phyloP scores from a whole-genome alignment of 805 yeast genomes.

The Lipomyces yamadae region DNA sequence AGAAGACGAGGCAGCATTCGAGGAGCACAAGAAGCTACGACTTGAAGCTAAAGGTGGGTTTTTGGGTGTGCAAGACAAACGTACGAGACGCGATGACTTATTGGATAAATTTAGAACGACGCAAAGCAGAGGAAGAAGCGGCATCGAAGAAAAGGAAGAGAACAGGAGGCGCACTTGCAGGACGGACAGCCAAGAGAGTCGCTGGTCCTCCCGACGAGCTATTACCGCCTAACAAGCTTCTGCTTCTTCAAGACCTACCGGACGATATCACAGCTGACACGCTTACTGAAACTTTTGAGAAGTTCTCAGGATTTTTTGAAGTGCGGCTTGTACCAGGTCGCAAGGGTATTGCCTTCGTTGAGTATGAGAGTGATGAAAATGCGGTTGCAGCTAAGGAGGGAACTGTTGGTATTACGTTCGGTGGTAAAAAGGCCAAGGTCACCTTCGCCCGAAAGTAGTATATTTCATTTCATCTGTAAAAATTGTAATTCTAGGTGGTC shows the following conservation, averaged over 20 bases:
- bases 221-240: slow-evolving; percentile 69
- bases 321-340: slow-evolving; percentile 69
- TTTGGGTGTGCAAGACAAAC: background rate
- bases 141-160: slow-evolving; percentile 33
- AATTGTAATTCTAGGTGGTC: background rate
- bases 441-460: slow-evolving; percentile 46
- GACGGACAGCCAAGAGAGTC: slow-evolving; percentile 31
- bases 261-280: slow-evolving; percentile 48
- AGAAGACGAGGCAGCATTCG: slow-evolving; percentile 39
- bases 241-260: slow-evolving; percentile 72
- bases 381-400: slow-evolving; percentile 54
- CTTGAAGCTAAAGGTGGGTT: slow-evolving; percentile 31
- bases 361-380: slow-evolving; percentile 61
- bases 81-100: background rate
- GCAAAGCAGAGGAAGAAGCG: slow-evolving; percentile 31
- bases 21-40: slow-evolving; percentile 37
- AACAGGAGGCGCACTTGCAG: slow-evolving; percentile 32
- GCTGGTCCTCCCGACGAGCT: slow-evolving; percentile 37
- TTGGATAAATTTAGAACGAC: slow-evolving; percentile 14
- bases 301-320: slow-evolving; percentile 65
- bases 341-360: slow-evolving; percentile 74
- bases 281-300: slow-evolving; percentile 55
- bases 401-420: slow-evolving; percentile 40
- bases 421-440: slow-evolving; percentile 38
- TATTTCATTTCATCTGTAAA: background rate